Evolutionary conservation across 1,284 basidiomycete species (phyloP).

Genomic region (Veloporphyrellus conicus): DNA sequence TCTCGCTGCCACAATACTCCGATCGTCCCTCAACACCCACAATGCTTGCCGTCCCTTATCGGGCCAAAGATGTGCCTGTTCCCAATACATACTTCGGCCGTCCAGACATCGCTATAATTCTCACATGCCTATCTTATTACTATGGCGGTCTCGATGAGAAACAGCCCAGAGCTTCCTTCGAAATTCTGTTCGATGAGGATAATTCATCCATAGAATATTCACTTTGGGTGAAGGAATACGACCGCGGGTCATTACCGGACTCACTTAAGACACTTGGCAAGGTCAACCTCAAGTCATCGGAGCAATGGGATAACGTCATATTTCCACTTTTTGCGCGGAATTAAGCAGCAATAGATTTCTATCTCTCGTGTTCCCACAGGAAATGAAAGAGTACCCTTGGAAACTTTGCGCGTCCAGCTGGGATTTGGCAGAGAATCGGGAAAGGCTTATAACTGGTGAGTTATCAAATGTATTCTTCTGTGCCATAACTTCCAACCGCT

Average conservation of each 20-base stretch:
- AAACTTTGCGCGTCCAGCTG: slow-evolving; percentile 47
- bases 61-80: slow-evolving; percentile 36
- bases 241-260: slow-evolving; percentile 21
- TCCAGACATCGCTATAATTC: slow-evolving; percentile 43
- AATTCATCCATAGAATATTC: slow-evolving; percentile 43
- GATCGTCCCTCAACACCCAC: slow-evolving; percentile 15
- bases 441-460: slow-evolving; percentile 1
- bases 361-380: slow-evolving; percentile 31
- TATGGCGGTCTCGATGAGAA: slow-evolving; percentile 40
- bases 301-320: slow-evolving; percentile 31
- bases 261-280: slow-evolving; percentile 31
- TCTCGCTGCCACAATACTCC: slow-evolving; percentile 29
- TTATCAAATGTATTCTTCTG: no score
- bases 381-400: slow-evolving; percentile 42
- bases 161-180: slow-evolving; percentile 39
- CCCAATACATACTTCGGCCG: slow-evolving; percentile 16
- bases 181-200: slow-evolving; percentile 38
- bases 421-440: slow-evolving; percentile 41
- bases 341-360: slow-evolving; percentile 44
- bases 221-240: slow-evolving; percentile 34
- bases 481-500: no score
- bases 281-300: slow-evolving; percentile 40
- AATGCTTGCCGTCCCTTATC: not conserved
- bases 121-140: slow-evolving; percentile 51
- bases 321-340: slow-evolving; percentile 37